These are phyloP conservation scores for Ganoderma meredithae DNA, from an alignment of 1,284 basidiomycete species.

Conservation along the genomic window DNA sequence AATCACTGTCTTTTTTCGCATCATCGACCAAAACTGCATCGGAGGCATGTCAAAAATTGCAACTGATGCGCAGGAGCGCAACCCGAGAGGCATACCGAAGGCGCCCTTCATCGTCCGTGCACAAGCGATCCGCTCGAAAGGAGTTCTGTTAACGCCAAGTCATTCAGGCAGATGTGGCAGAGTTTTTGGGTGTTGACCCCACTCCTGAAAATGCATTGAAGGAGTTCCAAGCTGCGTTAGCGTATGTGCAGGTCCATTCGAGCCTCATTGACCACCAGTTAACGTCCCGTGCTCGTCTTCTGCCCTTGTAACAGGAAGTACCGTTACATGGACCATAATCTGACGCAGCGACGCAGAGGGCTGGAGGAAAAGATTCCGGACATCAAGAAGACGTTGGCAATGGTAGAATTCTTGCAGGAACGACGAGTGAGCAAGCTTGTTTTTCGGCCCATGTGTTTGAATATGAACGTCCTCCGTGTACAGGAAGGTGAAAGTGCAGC, in stretches of 20 bases:
- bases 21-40: background rate
- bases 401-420: slow-evolving; percentile 87
- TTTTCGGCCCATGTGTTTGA: background rate
- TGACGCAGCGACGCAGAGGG: slow-evolving; percentile 80
- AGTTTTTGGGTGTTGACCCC: slow-evolving; percentile 83
- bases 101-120: slow-evolving; percentile 92
- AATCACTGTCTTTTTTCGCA: background rate
- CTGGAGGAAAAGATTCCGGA: slow-evolving; percentile 97
- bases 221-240: slow-evolving; percentile 91
- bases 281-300: background rate
- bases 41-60: slow-evolving; percentile 27
- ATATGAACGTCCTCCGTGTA: background rate
- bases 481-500: slow-evolving; percentile 69
- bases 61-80: slow-evolving; percentile 62
- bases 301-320: slow-evolving; percentile 80
- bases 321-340: slow-evolving; percentile 95
- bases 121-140: slow-evolving; percentile 9
- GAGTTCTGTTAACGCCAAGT: slow-evolving; percentile 16
- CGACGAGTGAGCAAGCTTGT: slow-evolving; percentile 59
- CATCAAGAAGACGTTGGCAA: slow-evolving; percentile 90
- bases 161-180: slow-evolving; percentile 81
- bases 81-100: slow-evolving; percentile 92
- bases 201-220: slow-evolving; percentile 84
- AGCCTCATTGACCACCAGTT: slow-evolving; percentile 25
- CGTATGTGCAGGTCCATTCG: slow-evolving; percentile 59